A percentile compares a stretch with the other conserved stretches of the same genome.
phyloP scores from a whole-genome alignment of 306 rosid genomes.

The Pachyrhizus erosus region DNA sequence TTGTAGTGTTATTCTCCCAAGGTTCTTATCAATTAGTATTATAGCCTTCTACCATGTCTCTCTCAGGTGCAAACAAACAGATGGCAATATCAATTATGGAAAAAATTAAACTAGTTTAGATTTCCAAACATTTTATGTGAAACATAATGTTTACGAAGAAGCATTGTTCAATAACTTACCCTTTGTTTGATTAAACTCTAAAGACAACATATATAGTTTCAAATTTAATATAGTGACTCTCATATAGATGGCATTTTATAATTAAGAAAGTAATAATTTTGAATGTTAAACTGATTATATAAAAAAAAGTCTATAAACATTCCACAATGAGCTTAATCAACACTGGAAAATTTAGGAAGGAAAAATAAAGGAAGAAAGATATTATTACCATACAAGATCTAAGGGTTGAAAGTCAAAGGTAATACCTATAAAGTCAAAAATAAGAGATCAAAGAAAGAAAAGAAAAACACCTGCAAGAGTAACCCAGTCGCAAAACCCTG shows the following conservation, averaged over 20 bases:
- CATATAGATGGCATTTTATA: background rate
- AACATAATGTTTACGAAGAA: background rate
- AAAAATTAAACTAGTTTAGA: background rate
- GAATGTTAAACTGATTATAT: background rate
- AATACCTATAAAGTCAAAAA: conserved; percentile 11
- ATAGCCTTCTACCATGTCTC: too few relatives aligned
- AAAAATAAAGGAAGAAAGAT: too few relatives aligned
- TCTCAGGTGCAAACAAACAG: too few relatives aligned
- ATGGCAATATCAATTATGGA: background rate
- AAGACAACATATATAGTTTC: background rate
- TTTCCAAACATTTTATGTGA: background rate
- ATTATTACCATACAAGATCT: too few relatives aligned
- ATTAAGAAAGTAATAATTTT: background rate
- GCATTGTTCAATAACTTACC: conserved; percentile 1
- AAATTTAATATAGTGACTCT: background rate
- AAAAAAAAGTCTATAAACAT: conserved; percentile 12
- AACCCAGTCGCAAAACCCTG: conserved; percentile 97
- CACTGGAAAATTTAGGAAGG: too few relatives aligned
- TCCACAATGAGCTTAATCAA: too few relatives aligned
- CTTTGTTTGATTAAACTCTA: background rate
- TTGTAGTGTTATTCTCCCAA: too few relatives aligned
- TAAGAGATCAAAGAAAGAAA: background rate
- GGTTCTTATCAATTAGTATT: too few relatives aligned
- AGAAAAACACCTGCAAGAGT: conserved; percentile 68
- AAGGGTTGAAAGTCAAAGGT: too few relatives aligned